A percentile compares a stretch with the other conserved stretches of the same genome.
Evolutionary conservation across 2,329 filamentous ascomycete genomes (phyloP).

Genomic region (Sordariomycetes sp.): DNA sequence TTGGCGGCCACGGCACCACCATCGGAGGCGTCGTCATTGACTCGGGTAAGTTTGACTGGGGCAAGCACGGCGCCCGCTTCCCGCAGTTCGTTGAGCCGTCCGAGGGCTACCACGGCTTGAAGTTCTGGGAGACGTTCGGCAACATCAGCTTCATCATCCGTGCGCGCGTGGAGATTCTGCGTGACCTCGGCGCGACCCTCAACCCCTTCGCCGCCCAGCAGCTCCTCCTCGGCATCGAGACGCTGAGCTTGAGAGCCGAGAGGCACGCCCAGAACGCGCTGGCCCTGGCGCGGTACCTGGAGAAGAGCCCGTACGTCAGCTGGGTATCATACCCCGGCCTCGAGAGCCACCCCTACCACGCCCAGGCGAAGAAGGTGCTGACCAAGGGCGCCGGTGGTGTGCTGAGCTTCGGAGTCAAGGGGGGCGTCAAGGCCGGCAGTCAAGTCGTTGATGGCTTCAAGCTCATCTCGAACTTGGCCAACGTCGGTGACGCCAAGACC

Average conservation of each 20-base stretch:
- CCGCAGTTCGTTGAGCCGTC: slow-evolving; percentile 87
- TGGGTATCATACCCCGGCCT: slow-evolving; percentile 96
- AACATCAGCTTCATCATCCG: slow-evolving; percentile 74
- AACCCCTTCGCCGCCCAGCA: slow-evolving; percentile 93
- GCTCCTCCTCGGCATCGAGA: slow-evolving; percentile 82
- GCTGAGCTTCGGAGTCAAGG: slow-evolving; percentile 87
- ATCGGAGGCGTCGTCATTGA: slow-evolving; percentile 82
- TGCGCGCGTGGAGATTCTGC: slow-evolving; percentile 79
- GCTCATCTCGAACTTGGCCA: slow-evolving; percentile 90
- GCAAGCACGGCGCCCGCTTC: slow-evolving; percentile 72
- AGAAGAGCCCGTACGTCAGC: slow-evolving; percentile 71
- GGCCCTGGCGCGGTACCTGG: slow-evolving; percentile 71
- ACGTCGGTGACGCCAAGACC: slow-evolving; percentile 93
- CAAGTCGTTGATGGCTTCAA: slow-evolving; percentile 91
- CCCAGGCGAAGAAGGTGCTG: slow-evolving; percentile 78
- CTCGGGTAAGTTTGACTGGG: slow-evolving; percentile 91
- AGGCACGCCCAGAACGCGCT: slow-evolving; percentile 79
- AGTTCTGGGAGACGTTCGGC: slow-evolving; percentile 91
- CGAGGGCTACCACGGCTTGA: slow-evolving; percentile 84
- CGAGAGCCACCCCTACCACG: slow-evolving; percentile 70
- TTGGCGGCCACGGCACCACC: slow-evolving; percentile 89
- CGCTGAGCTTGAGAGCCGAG: slow-evolving; percentile 77
- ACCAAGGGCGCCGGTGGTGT: slow-evolving; percentile 81
- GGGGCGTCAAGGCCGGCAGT: slow-evolving; percentile 71
- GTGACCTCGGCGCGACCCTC: slow-evolving; percentile 73